Conservation (phyloP, 2,329 filamentous ascomycete genomes). For the Pezicula neosporulosa region DNA sequence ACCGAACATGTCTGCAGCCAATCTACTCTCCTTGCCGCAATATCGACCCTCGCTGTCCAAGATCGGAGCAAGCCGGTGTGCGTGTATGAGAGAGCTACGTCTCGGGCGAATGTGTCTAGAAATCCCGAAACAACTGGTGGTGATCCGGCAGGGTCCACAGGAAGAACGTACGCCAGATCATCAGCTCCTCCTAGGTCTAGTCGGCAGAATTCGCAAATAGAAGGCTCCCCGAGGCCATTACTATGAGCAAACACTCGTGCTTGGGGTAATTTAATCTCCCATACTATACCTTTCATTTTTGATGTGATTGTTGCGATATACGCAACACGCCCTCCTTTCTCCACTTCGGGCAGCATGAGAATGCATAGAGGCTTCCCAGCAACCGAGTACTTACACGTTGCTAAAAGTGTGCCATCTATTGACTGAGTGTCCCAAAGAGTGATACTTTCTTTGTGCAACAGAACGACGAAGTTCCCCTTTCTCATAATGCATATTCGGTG, state of each 20-base stretch:
- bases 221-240: conserved; percentile 32
- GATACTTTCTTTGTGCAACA: conserved; percentile 67
- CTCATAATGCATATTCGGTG: conserved; percentile 76
- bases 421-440: conserved; percentile 76
- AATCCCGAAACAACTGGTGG: conserved; percentile 70
- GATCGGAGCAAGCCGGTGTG: conserved; percentile 71
- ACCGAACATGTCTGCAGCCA: conserved; percentile 82
- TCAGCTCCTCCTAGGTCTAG: conserved; percentile 63
- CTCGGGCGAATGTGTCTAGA: conserved; percentile 80
- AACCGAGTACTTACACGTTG: conserved; percentile 53
- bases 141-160: conserved; percentile 82
- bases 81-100: conserved; percentile 84
- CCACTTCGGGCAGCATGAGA: conserved; percentile 66
- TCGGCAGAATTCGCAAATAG: conserved; percentile 63
- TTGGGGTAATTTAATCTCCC: conserved; percentile 67
- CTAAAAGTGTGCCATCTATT: conserved; percentile 54
- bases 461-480: conserved; percentile 77
- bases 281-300: conserved; percentile 74
- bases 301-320: conserved; percentile 84
- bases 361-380: conserved; percentile 75
- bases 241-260: conserved; percentile 30
- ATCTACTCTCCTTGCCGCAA: conserved; percentile 57
- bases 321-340: conserved; percentile 46
- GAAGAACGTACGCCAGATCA: conserved; percentile 65
- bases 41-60: conserved; percentile 77